These are phyloP conservation scores for Nakazawaea ernobii DNA, from an alignment of 805 yeast species.

Conservation along the genomic window DNA sequence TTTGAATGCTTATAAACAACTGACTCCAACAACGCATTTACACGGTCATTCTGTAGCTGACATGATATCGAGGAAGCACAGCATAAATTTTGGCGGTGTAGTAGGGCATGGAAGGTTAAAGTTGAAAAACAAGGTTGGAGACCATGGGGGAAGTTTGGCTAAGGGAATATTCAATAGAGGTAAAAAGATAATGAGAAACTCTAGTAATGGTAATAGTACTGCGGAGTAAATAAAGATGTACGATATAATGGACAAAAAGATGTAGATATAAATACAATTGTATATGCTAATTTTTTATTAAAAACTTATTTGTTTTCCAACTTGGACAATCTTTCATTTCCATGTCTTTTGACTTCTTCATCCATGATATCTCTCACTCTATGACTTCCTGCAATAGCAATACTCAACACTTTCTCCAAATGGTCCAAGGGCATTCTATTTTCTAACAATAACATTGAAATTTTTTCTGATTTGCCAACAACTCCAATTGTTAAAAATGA, in stretches of 20 bases:
- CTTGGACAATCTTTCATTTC: constrained; percentile 50
- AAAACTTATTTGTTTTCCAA: constrained; percentile 16
- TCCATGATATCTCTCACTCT: constrained; percentile 83
- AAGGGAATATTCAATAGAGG: constrained; percentile 53
- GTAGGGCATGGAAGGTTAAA: constrained; percentile 39
- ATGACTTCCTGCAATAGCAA: constrained; percentile 86
- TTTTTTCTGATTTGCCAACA: constrained; percentile 74
- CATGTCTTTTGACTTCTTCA: constrained; percentile 70
- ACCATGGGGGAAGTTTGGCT: constrained; percentile 43
- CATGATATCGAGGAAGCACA: constrained; percentile 40
- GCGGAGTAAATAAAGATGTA: too few species aligned
- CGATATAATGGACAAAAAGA: too few species aligned
- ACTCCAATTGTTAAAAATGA: constrained; percentile 78
- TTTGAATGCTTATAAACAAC: constrained; percentile 60
- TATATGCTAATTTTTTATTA: neutral
- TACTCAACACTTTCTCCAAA: constrained; percentile 66
- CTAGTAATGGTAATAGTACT: neutral
- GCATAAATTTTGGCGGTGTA: constrained; percentile 38
- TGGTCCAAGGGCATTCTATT: constrained; percentile 81
- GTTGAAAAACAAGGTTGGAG: constrained; percentile 44
- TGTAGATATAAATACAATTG: too few species aligned
- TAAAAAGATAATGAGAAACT: constrained; percentile 39
- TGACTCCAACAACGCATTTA: constrained; percentile 34
- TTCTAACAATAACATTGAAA: constrained; percentile 73
- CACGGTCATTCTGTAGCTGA: constrained; percentile 35